Percentiles rank a stretch among this genome's conserved stretches.
These are phyloP conservation scores for Diplogelasinospora grovesii DNA, from an alignment of 495 filamentous ascomycete genomes.

Conservation along the genomic window DNA sequence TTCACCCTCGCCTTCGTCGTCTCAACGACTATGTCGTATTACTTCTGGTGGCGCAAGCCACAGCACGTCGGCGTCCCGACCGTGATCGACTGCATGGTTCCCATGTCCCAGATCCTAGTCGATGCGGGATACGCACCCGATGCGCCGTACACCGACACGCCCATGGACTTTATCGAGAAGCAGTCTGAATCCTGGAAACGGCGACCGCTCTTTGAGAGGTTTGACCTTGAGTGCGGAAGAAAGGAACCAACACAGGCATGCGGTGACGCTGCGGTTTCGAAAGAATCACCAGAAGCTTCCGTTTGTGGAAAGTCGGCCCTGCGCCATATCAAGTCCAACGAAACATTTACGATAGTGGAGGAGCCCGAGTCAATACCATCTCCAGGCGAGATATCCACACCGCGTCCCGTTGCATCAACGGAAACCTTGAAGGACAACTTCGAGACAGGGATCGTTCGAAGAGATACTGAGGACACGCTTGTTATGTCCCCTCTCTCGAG, in stretches of 20 bases:
- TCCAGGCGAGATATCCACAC: background rate
- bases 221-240: slow-evolving; percentile 1
- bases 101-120: slow-evolving; percentile 8
- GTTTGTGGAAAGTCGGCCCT: background rate
- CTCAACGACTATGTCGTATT: slow-evolving; percentile 25
- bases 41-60: slow-evolving; percentile 35
- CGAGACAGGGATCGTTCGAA: too few species aligned
- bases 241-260: background rate
- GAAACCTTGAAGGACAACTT: background rate
- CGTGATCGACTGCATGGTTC: slow-evolving; percentile 2
- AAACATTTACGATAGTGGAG: background rate
- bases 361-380: background rate
- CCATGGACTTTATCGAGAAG: slow-evolving; percentile 32
- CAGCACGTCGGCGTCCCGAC: slow-evolving; percentile 21
- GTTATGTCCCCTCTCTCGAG: background rate
- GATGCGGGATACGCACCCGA: slow-evolving; percentile 9
- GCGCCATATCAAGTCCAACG: background rate
- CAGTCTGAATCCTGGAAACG: slow-evolving; percentile 4
- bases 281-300: too few species aligned
- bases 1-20: slow-evolving; percentile 20
- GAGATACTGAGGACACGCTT: too few species aligned
- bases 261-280: too few species aligned
- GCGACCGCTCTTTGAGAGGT: background rate
- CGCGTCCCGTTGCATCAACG: background rate
- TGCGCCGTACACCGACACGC: slow-evolving; percentile 19